phyloP scores from a whole-genome alignment of 768 basidiomycete genomes.

The Lanmaoa pseudosensibilis region DNA sequence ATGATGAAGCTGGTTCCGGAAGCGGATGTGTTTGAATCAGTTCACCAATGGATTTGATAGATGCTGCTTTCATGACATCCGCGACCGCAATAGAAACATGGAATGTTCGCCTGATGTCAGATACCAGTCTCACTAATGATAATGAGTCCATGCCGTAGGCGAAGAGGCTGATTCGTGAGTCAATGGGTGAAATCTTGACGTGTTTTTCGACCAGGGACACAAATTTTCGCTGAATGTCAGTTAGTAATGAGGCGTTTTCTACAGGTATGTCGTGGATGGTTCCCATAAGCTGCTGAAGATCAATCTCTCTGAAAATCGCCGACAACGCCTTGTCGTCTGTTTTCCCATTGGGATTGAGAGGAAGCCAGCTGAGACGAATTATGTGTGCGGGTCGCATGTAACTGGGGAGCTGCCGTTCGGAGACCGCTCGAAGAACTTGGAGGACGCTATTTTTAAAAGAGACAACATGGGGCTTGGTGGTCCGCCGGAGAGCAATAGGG shows the following conservation, averaged over 20 bases:
- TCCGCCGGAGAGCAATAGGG: slow-evolving; percentile 40
- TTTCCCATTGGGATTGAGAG: slow-evolving; percentile 43
- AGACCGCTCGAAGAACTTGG: slow-evolving; percentile 29
- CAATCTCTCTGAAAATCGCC: slow-evolving; percentile 25
- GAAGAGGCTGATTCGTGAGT: slow-evolving; percentile 31
- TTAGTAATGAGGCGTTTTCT: not conserved
- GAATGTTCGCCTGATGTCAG: slow-evolving; percentile 23
- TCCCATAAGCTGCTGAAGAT: slow-evolving; percentile 22
- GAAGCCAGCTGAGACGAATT: slow-evolving; percentile 48
- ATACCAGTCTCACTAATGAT: slow-evolving; percentile 24
- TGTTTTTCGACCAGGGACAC: slow-evolving; percentile 33
- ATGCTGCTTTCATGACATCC: slow-evolving; percentile 31
- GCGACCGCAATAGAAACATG: slow-evolving; percentile 22
- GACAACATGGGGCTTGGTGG: slow-evolving; percentile 25
- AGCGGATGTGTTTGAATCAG: slow-evolving; percentile 9
- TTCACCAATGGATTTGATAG: slow-evolving; percentile 21
- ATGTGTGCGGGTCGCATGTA: slow-evolving; percentile 55
- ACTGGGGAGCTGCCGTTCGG: slow-evolving; percentile 43
- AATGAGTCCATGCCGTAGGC: slow-evolving; percentile 37
- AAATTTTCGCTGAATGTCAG: slow-evolving; percentile 39
- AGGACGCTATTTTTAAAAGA: slow-evolving; percentile 36
- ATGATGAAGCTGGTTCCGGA: not conserved
- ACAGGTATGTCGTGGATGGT: slow-evolving; percentile 1
- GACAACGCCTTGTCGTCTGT: slow-evolving; percentile 31
- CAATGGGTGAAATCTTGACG: slow-evolving; percentile 17